These are phyloP conservation scores for Tolypocladium paradoxum DNA, from an alignment of 2,329 filamentous ascomycete genomes.

Conservation along the genomic window DNA sequence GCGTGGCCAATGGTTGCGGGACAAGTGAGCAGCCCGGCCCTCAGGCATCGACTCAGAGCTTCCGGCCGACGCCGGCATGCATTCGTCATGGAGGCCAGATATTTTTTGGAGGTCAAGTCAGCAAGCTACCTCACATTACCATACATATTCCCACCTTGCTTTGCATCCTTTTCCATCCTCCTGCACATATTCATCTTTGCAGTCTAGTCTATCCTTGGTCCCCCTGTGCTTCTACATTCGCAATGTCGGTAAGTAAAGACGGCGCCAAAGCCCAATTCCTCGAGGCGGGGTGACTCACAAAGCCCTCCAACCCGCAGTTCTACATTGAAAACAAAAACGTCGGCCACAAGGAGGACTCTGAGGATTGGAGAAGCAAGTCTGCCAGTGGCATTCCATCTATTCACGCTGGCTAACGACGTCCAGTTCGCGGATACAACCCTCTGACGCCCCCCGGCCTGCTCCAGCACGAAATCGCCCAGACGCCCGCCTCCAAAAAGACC, in stretches of 20 bases:
- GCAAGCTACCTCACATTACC: not conserved
- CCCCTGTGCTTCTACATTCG: not conserved
- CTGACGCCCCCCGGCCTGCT: conserved; percentile 88
- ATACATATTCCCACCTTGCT: not conserved
- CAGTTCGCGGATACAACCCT: conserved; percentile 84
- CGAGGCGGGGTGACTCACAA: conserved; percentile 16
- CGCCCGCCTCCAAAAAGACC: conserved; percentile 44
- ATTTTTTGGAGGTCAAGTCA: not conserved
- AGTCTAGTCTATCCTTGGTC: not conserved
- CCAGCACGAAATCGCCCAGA: conserved; percentile 76
- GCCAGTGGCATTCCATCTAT: conserved; percentile 3
- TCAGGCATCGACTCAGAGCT: not conserved
- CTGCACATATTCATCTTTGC: not conserved
- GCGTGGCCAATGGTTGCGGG: not conserved
- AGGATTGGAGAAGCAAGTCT: conserved; percentile 74
- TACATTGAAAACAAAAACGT: conserved; percentile 71
- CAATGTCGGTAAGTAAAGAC: not conserved
- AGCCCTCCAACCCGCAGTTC: conserved; percentile 34
- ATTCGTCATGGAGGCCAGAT: not conserved
- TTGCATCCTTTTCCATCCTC: not conserved
- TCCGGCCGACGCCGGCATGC: not conserved
- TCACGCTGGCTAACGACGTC: not conserved
- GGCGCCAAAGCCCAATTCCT: not conserved
- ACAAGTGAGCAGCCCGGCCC: not conserved
- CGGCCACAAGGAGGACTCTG: conserved; percentile 60